Base-by-base conservation (phyloP, 768 basidiomycete species). In the Suillus lakei region DNA sequence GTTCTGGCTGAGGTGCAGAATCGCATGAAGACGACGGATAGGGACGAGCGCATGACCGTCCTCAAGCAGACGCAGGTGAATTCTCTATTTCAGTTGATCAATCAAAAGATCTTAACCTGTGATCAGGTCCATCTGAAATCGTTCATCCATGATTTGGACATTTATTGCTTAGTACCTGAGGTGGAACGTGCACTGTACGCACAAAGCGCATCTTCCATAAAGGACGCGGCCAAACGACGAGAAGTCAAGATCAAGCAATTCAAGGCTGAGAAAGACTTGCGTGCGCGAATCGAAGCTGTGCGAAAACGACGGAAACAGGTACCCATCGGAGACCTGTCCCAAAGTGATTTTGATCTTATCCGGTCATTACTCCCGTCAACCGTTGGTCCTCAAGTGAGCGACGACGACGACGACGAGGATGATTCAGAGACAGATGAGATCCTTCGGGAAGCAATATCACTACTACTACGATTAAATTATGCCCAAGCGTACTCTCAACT, bases 221-320 rank as follows among this genome's bases (percentile, higher is more conserved):
- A 71, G 12, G 91, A 98, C 75, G 85, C 90, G 23, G 85, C 87
- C 1, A 86, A 84, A 72, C 84, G 91, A 63, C 81, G 98, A 69
- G 95, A 97, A 69, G 76, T 90, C 39, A 99, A 98, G 81, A 98
- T 99, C 68, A 89, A 87, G 66, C 96, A 96, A 73, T 98, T 88
- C 76, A 89, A 90, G 76, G 85, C 87, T 64, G 95, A 97, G 77
- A 96, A 93, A 76, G 91, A 92, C 41, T 77, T 98, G 34, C 85
- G 88, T 62, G 77, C 78, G 23, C 84, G 84, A 64, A 86, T 98
- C 32, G 86, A 94, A 78, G 77, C 79, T 50, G 72, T 91, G 26
- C 84, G 84, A 59, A 87, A 84, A 77, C 86, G 83, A 44, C 83
- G 84, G 60, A 76, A 83, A 61, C 84, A 85, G 50, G 66, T 73